Percentiles rank a stretch among this genome's conserved stretches.
These are phyloP conservation scores for Sporisorium iseilematis-ciliati DNA, from an alignment of 1,284 basidiomycete species.

Conservation along the genomic window DNA sequence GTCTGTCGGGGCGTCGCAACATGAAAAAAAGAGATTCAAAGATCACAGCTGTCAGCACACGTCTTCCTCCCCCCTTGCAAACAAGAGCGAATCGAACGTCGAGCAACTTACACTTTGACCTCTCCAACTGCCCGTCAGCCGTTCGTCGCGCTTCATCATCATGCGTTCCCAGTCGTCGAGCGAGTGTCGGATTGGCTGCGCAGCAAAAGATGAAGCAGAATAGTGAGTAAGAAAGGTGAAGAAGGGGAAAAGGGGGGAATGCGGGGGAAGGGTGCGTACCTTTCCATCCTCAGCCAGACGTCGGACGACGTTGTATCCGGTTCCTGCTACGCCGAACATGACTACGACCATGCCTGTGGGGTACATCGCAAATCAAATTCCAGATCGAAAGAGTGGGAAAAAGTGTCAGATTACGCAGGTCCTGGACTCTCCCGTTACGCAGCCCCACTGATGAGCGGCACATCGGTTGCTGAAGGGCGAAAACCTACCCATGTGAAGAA, in stretches of 20 bases:
- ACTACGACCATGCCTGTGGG: slow-evolving; percentile 61
- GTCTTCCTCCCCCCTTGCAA: no score
- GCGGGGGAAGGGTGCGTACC: slow-evolving; percentile 45
- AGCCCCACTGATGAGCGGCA: no score
- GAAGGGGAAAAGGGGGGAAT: background rate
- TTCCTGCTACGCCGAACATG: slow-evolving; percentile 69
- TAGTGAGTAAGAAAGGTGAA: background rate
- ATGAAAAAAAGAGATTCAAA: no score
- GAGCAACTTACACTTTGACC: slow-evolving; percentile 66
- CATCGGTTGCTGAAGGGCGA: background rate
- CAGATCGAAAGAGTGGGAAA: no score
- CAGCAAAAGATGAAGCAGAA: background rate
- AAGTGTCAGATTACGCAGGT: background rate
- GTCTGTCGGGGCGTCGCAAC: slow-evolving; percentile 32
- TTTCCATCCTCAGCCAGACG: slow-evolving; percentile 67
- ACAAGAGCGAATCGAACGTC: no score
- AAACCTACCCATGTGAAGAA: slow-evolving; percentile 66
- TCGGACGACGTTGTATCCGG: slow-evolving; percentile 65
- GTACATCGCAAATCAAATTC: no score
- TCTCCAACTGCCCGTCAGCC: slow-evolving; percentile 65
- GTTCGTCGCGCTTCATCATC: slow-evolving; percentile 69
- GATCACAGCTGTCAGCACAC: no score
- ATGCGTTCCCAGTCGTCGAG: slow-evolving; percentile 69
- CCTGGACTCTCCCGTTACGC: no score
- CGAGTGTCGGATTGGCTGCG: slow-evolving; percentile 64